These are phyloP conservation scores for Monosporascus sp. DNA, from an alignment of 2,329 filamentous ascomycete species.

Conservation along the genomic window DNA sequence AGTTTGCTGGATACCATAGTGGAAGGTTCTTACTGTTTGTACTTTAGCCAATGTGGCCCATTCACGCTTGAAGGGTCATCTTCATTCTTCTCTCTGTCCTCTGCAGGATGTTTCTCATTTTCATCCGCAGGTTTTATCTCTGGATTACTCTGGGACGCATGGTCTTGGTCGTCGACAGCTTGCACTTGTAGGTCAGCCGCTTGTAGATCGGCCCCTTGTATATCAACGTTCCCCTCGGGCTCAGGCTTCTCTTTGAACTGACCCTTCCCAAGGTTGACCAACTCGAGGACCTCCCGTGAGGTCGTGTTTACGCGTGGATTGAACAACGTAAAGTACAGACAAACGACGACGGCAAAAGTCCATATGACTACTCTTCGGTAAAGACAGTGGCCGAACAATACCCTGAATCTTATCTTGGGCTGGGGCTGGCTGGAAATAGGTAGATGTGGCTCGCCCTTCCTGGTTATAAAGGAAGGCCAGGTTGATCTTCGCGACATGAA, in stretches of 20 bases:
- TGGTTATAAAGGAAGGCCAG: conserved; percentile 10
- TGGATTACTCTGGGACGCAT: conserved; percentile 1
- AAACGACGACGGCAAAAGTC: conserved; percentile 35
- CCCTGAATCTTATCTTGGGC: conserved; percentile 36
- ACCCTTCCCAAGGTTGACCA: conserved; percentile 21
- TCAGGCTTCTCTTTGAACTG: conserved; percentile 5
- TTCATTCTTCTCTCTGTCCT: conserved; percentile 18
- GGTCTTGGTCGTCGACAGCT: conserved; percentile 3
- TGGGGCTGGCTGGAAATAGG: conserved; percentile 28
- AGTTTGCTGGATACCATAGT: background rate
- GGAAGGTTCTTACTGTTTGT: conserved; percentile 34
- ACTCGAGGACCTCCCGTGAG: conserved; percentile 22
- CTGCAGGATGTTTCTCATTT: conserved; percentile 17
- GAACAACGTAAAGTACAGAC: conserved; percentile 38
- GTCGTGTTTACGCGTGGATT: conserved; percentile 20
- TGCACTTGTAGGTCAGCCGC: conserved; percentile 13
- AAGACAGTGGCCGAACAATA: conserved; percentile 45
- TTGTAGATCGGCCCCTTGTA: conserved; percentile 9
- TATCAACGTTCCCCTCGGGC: conserved; percentile 5
- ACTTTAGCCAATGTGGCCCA: conserved; percentile 33
- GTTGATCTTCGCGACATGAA: conserved; percentile 18
- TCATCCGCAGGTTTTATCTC: conserved; percentile 4
- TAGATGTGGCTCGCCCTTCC: conserved; percentile 22
- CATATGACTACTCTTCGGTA: conserved; percentile 49
- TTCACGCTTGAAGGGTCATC: conserved; percentile 11